These are phyloP conservation scores for Pyricularia pennisetigena DNA, from an alignment of 2,329 filamentous ascomycete species.

Conservation along the genomic window DNA sequence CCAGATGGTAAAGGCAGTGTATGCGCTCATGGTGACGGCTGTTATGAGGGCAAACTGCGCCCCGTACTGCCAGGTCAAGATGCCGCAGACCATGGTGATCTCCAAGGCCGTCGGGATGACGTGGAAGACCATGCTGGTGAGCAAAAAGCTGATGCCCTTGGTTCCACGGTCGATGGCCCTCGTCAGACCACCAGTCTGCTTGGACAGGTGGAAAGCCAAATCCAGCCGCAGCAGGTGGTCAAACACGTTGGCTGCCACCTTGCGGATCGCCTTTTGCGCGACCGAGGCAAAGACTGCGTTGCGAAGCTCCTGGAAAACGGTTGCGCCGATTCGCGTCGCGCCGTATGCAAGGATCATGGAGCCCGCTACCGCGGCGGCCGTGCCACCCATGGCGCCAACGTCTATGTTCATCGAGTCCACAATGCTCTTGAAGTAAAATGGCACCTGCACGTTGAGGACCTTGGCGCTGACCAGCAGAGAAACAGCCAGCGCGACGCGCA, in stretches of 20 bases:
- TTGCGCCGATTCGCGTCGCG: constrained; percentile 76
- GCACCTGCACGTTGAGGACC: constrained; percentile 92
- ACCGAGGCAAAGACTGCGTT: constrained; percentile 97
- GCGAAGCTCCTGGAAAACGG: constrained; percentile 82
- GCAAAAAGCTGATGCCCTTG: constrained; percentile 93
- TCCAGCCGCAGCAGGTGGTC: constrained; percentile 82
- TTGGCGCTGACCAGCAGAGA: constrained; percentile 80
- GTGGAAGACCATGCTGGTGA: constrained; percentile 98
- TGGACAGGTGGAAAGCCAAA: constrained; percentile 84
- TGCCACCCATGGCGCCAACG: constrained; percentile 80
- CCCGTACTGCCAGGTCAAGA: constrained; percentile 93
- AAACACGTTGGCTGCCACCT: constrained; percentile 87
- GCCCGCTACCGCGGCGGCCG: constrained; percentile 78
- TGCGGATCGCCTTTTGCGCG: constrained; percentile 89
- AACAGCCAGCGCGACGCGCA: constrained; percentile 79
- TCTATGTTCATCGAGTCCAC: constrained; percentile 98
- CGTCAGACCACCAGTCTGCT: constrained; percentile 90
- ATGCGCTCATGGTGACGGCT: constrained; percentile 80
- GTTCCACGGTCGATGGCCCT: constrained; percentile 93
- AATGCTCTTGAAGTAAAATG: constrained; percentile 98
- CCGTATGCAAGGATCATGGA: constrained; percentile 93
- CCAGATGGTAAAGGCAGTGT: constrained; percentile 92
- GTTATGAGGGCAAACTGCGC: constrained; percentile 87
- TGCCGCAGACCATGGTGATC: constrained; percentile 91
- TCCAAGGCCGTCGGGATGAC: constrained; percentile 88